Percentiles rank a stretch among this genome's conserved stretches.
phyloP scores from a whole-genome alignment of 2,329 filamentous ascomycete genomes.

The Trichothecium sympodiale region DNA sequence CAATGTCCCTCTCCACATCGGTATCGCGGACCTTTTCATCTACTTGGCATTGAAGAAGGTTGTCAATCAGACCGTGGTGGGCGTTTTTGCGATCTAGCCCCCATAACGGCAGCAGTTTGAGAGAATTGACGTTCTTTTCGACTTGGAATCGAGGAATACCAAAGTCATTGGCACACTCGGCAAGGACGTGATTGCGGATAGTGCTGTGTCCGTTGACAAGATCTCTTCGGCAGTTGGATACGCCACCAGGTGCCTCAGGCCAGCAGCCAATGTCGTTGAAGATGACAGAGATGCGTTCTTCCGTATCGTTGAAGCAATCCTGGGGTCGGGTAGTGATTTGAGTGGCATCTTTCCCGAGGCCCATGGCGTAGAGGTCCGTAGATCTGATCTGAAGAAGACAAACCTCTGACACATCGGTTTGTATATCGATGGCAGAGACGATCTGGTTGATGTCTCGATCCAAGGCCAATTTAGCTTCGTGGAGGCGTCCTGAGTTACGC shows the following conservation, averaged over 20 bases:
- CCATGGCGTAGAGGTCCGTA: conserved; percentile 29
- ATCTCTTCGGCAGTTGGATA: conserved; percentile 43
- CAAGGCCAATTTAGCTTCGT: conserved; percentile 29
- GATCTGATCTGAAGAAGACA: conserved; percentile 26
- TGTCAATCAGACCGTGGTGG: conserved; percentile 41
- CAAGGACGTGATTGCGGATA: conserved; percentile 43
- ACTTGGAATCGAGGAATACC: conserved; percentile 44
- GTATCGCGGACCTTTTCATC: conserved; percentile 32
- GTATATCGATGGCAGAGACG: conserved; percentile 23
- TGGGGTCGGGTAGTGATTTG: conserved; percentile 25
- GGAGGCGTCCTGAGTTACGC: conserved; percentile 29
- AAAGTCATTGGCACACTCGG: conserved; percentile 43
- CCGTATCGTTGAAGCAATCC: conserved; percentile 33
- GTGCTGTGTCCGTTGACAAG: conserved; percentile 41
- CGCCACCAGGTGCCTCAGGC: conserved; percentile 41
- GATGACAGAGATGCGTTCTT: conserved; percentile 36
- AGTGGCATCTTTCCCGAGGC: conserved; percentile 27
- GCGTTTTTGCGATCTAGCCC: conserved; percentile 40
- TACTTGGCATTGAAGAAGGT: conserved; percentile 39
- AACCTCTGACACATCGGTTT: conserved; percentile 24
- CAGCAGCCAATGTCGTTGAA: conserved; percentile 41
- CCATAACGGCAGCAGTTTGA: conserved; percentile 43
- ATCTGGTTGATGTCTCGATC: conserved; percentile 23
- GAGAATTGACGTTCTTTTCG: conserved; percentile 41
- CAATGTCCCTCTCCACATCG: conserved; percentile 31